Conservation (phyloP, 2,329 filamentous ascomycete species). For the Mollisiaceae sp. region DNA sequence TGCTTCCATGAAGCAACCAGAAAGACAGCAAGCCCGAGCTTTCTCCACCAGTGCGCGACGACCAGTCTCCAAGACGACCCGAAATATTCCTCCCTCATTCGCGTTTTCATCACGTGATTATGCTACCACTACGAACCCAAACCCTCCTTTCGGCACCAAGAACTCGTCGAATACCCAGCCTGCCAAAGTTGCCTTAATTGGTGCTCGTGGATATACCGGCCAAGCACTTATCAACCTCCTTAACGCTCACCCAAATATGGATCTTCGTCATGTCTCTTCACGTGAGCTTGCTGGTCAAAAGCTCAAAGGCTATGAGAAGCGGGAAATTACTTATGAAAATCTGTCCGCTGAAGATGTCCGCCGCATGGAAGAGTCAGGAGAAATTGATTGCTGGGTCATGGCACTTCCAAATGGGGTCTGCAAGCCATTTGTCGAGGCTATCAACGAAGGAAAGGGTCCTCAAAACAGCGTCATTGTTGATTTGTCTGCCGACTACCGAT, state of each 20-base stretch:
- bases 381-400: constrained; percentile 97
- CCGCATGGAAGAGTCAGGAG: constrained; percentile 79
- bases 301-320: constrained; percentile 88
- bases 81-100: constrained; percentile 22
- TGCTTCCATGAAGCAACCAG: constrained; percentile 52
- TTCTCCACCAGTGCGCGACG: constrained; percentile 67
- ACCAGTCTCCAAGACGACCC: constrained; percentile 37
- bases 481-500: constrained; percentile 95
- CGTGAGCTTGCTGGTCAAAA: constrained; percentile 88
- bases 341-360: constrained; percentile 84
- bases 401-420: constrained; percentile 94
- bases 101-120: constrained; percentile 52
- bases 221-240: constrained; percentile 88
- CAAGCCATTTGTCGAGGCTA: constrained; percentile 90
- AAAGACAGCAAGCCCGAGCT: constrained; percentile 64
- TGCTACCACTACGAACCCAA: constrained; percentile 77
- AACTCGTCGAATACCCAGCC: constrained; percentile 83
- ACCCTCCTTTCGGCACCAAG: constrained; percentile 86
- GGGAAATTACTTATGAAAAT: constrained; percentile 91
- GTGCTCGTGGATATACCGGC: constrained; percentile 92
- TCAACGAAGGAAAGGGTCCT: constrained; percentile 69
- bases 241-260: constrained; percentile 87
- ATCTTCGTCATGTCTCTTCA: constrained; percentile 89
- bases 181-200: constrained; percentile 84
- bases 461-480: constrained; percentile 83